Base-by-base conservation (phyloP, 148 eudicot species). In the Fallopia convolvulus region DNA sequence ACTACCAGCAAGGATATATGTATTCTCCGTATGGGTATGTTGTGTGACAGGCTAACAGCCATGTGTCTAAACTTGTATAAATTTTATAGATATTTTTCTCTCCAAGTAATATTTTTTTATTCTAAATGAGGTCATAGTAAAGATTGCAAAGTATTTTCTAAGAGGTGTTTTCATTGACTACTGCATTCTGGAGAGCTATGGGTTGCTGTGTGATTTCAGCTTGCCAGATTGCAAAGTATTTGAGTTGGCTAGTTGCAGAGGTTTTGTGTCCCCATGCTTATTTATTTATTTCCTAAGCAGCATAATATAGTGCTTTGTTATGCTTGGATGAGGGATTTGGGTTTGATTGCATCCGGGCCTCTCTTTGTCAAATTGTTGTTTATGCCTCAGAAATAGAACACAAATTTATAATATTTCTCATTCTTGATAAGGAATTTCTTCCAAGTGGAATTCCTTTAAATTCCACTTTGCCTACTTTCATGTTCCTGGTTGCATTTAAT, bases 11-110 rank as follows among this genome's bases (percentile, higher is more conserved):
- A 79, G 95, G 96, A 80, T 85, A 82, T 75, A 73, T 84, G 72
- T 92, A 94, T 85, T 86, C 95, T 79, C 85, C 89, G 72, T 92
- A 89, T 56, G 97, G 96, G 97, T 94, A 53, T 75, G 88, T 71
- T 30, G 39, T 81, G 6, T 52, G 48, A 49, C 9, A 55, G 23
- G 23, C 8, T 55, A 55, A n/a, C 15, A 50, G 44, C 55, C n/a
- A 47, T n/a, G 30, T 58, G 8, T 33, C 36, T 60, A 63, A 76
- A 4, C 20, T 0, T 23, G 30, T 26, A 41, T n/a, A 23, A 30
- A 32, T 26, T 63, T 56, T 41, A 33, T 17, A 17, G 4, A 30
- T 39, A 13, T 30, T 70, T 41, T 58, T 13, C 8, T 20, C 68
- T 56, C 72, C 17, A 30, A 63, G n/a, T 66, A 3, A 14, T 33